Evolutionary conservation across 371 early-diverging fungal genomes (phyloP).

Genomic region (Basidiobolus meristosporus): DNA sequence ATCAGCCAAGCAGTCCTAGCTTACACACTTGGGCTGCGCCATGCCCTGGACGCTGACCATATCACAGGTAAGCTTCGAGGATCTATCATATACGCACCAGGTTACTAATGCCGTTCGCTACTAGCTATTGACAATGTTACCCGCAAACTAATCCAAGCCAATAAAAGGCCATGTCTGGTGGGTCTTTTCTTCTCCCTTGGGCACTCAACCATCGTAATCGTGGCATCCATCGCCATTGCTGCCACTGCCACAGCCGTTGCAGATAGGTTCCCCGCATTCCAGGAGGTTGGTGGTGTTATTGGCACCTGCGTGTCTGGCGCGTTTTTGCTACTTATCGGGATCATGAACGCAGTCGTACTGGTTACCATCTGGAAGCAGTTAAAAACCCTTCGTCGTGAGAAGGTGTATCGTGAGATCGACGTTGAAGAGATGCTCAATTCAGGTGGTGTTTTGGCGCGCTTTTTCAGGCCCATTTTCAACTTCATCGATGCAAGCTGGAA

Average conservation of each 20-base stretch:
- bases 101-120: no score
- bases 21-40: conserved; percentile 40
- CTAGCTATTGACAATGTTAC: conserved; percentile 50
- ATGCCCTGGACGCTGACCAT: conserved; percentile 57
- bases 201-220: conserved; percentile 41
- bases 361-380: conserved; percentile 15
- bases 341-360: conserved; percentile 25
- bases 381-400: conserved; percentile 14
- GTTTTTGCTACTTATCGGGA: conserved; percentile 30
- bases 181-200: conserved; percentile 48
- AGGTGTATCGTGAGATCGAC: conserved; percentile 20
- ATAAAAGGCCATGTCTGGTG: conserved; percentile 22
- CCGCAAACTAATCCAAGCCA: conserved; percentile 20
- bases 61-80: conserved; percentile 14
- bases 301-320: conserved; percentile 30
- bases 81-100: no score
- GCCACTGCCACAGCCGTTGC: conserved; percentile 23
- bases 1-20: conserved; percentile 28
- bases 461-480: conserved; percentile 27
- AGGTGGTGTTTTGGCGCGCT: conserved; percentile 21
- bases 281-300: conserved; percentile 23
- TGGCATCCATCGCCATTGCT: conserved; percentile 26
- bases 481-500: conserved; percentile 38
- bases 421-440: conserved; percentile 16
- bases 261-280: conserved; percentile 19